Conservation (phyloP, 1,284 basidiomycete species). For the Anthracocystis panici-leucophaei region DNA sequence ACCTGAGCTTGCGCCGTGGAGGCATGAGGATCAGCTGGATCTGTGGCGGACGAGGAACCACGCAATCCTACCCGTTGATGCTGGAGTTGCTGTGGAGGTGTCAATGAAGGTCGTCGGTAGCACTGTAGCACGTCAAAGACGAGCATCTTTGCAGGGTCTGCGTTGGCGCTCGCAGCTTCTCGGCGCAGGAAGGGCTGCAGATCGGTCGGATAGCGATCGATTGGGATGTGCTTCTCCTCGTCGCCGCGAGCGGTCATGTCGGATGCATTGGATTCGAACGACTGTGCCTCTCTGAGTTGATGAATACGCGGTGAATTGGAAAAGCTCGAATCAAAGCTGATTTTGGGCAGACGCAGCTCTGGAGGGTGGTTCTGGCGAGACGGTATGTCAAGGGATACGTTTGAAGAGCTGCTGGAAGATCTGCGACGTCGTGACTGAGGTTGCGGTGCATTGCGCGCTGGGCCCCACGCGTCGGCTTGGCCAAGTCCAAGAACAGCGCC, state of each 20-base stretch:
- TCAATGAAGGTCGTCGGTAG: constrained; percentile 28
- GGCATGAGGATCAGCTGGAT: neutral
- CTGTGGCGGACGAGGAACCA: neutral
- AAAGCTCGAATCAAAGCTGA: constrained; percentile 28
- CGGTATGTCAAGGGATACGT: constrained; percentile 1
- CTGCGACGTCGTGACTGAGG: constrained; percentile 7
- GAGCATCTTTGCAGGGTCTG: constrained; percentile 18
- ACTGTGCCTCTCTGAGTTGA: constrained; percentile 50
- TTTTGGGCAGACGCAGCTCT: constrained; percentile 34
- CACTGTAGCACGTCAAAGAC: constrained; percentile 58
- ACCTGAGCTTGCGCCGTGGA: constrained; percentile 41
- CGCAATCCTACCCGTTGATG: neutral
- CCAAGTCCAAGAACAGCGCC: constrained; percentile 62
- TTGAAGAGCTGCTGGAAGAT: constrained; percentile 32
- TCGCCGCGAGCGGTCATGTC: constrained; percentile 37
- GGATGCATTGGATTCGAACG: constrained; percentile 47
- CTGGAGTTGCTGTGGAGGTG: neutral
- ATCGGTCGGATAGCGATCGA: constrained; percentile 27
- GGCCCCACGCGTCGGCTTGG: constrained; percentile 35
- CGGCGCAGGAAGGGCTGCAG: constrained; percentile 26
- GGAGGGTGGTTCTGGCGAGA: constrained; percentile 4
- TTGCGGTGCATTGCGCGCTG: constrained; percentile 10
- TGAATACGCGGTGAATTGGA: constrained; percentile 32
- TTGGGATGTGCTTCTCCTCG: constrained; percentile 7
- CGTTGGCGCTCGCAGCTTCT: neutral